phyloP scores from a whole-genome alignment of 164 flowering plant species.

The Cinnamomum chago region DNA sequence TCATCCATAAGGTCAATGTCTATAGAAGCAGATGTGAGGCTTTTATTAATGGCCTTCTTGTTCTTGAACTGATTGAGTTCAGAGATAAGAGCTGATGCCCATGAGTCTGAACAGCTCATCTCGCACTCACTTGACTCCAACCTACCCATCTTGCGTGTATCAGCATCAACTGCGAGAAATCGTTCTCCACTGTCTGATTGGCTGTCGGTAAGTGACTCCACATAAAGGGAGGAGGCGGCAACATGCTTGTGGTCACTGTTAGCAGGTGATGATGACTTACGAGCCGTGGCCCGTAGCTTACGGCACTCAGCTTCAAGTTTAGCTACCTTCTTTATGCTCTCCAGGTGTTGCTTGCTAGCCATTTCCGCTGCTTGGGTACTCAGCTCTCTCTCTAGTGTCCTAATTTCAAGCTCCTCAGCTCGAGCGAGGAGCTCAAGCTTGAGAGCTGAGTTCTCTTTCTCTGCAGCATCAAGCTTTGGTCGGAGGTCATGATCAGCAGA shows the following conservation, averaged over 20 bases:
- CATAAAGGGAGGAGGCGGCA: slow-evolving; percentile 39
- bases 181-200: slow-evolving; percentile 75
- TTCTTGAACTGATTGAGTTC: slow-evolving; percentile 65
- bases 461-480: slow-evolving; percentile 42
- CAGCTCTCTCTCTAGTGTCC: slow-evolving; percentile 81
- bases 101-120: slow-evolving; percentile 43
- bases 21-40: slow-evolving; percentile 22
- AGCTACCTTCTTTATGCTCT: slow-evolving; percentile 74
- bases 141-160: slow-evolving; percentile 25
- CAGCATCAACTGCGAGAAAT: slow-evolving; percentile 32
- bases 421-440: slow-evolving; percentile 49
- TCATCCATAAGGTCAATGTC: slow-evolving; percentile 86
- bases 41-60: slow-evolving; percentile 36
- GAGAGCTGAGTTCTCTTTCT: slow-evolving; percentile 60
- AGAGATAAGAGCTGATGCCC: slow-evolving; percentile 67
- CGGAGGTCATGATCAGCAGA: slow-evolving; percentile 25
- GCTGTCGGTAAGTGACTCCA: slow-evolving; percentile 71
- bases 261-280: slow-evolving; percentile 32
- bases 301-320: slow-evolving; percentile 88
- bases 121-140: slow-evolving; percentile 34
- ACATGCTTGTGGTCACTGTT: slow-evolving; percentile 40
- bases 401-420: slow-evolving; percentile 58
- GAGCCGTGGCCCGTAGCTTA: slow-evolving; percentile 47
- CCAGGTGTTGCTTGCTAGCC: slow-evolving; percentile 86
- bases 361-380: slow-evolving; percentile 87